These are phyloP conservation scores for Scutellaria baicalensis DNA, from an alignment of 257 asterid species.

Conservation along the genomic window DNA sequence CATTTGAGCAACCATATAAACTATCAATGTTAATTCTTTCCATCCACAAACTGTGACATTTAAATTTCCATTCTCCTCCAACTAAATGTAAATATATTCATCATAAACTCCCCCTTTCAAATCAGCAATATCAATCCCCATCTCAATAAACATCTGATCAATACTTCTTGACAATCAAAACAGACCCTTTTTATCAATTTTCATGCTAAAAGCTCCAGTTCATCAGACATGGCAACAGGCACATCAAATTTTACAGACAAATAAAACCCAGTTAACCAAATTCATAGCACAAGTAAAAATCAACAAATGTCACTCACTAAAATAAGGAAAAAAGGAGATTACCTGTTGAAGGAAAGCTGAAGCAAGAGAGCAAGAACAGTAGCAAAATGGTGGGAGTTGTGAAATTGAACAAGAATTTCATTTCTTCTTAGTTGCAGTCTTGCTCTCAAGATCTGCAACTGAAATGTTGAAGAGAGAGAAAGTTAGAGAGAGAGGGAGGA, in stretches of 20 bases:
- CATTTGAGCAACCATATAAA: background rate
- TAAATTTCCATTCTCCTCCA: background rate
- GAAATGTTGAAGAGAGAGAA: conserved; percentile 4
- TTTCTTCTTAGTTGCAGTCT: conserved; percentile 18
- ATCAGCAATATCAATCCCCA: conserved; percentile 6
- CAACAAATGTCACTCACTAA: background rate
- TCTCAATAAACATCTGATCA: conserved; percentile 5
- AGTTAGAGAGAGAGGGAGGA: background rate
- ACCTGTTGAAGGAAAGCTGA: conserved; percentile 65
- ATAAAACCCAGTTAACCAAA: background rate
- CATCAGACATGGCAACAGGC: background rate
- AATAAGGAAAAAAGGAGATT: background rate
- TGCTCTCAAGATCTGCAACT: conserved; percentile 43
- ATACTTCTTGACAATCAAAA: conserved; percentile 10
- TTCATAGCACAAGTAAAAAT: background rate
- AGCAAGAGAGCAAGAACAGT: conserved; percentile 39
- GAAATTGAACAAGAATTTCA: conserved; percentile 35
- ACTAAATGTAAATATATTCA: background rate
- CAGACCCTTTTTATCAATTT: background rate
- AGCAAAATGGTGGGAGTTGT: conserved; percentile 26
- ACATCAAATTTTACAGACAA: background rate
- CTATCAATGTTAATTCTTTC: background rate
- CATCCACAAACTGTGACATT: background rate
- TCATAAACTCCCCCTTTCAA: background rate
- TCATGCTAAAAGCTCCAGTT: background rate